Evolutionary conservation across 106 monocot species (phyloP).

Genomic region (Dioscorea dumetorum): DNA sequence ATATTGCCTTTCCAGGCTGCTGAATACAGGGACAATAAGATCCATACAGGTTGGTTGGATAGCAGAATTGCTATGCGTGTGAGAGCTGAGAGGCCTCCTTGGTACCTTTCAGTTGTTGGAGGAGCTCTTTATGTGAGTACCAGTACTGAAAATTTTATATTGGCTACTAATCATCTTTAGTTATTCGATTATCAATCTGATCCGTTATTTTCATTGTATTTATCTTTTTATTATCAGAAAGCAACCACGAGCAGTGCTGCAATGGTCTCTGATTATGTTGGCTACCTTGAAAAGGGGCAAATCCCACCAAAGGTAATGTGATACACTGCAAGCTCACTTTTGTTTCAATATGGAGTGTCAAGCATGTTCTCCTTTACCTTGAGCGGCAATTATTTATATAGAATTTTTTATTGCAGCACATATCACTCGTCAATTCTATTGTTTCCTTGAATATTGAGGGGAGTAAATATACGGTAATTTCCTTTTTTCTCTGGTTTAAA

Average conservation of each 20-base stretch:
- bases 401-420: constrained; percentile 65
- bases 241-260: constrained; percentile 88
- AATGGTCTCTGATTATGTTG: constrained; percentile 92
- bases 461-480: constrained; percentile 89
- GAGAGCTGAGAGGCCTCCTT: constrained; percentile 98
- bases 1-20: constrained; percentile 39
- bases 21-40: constrained; percentile 96
- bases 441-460: constrained; percentile 94
- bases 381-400: not conserved
- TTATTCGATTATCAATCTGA: not conserved
- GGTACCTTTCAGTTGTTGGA: constrained; percentile 98
- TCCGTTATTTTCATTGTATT: not conserved
- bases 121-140: constrained; percentile 90
- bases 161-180: too few species aligned
- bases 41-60: constrained; percentile 98
- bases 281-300: constrained; percentile 96
- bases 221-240: constrained; percentile 49
- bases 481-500: not conserved
- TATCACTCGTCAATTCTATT: constrained; percentile 83
- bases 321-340: too few species aligned
- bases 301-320: constrained; percentile 84
- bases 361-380: too few species aligned
- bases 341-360: too few species aligned
- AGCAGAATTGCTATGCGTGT: constrained; percentile 98
- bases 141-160: not conserved